Percentiles rank a stretch among this genome's conserved stretches.
These are phyloP conservation scores for Cordyceps javanica DNA, from an alignment of 2,329 filamentous ascomycete species.

Conservation along the genomic window DNA sequence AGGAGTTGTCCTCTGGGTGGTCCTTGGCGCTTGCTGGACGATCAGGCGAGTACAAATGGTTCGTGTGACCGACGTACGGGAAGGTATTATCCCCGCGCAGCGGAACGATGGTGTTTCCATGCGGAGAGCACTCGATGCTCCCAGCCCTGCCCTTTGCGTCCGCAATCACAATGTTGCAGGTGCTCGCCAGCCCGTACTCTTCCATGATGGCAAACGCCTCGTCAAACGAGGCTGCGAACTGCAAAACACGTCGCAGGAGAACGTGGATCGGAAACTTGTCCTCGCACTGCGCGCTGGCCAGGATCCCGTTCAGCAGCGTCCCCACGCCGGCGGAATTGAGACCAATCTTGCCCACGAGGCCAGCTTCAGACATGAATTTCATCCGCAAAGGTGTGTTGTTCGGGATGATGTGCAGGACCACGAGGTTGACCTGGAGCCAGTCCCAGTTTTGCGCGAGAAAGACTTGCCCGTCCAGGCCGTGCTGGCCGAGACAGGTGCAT, in stretches of 20 bases:
- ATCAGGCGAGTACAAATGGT: background rate
- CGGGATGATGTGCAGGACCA: background rate
- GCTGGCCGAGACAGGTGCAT: slow-evolving; percentile 1
- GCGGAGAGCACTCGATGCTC: slow-evolving; percentile 1
- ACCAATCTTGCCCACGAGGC: slow-evolving; percentile 1
- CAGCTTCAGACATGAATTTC: background rate
- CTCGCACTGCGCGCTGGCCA: background rate
- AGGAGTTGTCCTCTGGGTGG: background rate
- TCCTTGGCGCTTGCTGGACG: background rate
- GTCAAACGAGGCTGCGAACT: slow-evolving; percentile 1
- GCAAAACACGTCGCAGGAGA: background rate
- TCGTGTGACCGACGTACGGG: background rate
- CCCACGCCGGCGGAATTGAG: background rate
- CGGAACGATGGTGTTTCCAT: background rate
- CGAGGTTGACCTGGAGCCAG: background rate
- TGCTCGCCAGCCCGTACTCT: background rate
- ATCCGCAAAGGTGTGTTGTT: background rate
- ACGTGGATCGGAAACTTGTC: slow-evolving; percentile 2
- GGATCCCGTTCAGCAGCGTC: slow-evolving; percentile 2
- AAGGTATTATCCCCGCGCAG: background rate
- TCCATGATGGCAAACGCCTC: background rate
- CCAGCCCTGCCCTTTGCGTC: background rate
- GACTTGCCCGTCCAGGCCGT: background rate
- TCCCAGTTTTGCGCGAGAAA: slow-evolving; percentile 9
- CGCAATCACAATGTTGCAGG: background rate